Evolutionary conservation across 257 asterid genomes (phyloP).

Genomic region (Haberlea rhodopensis): DNA sequence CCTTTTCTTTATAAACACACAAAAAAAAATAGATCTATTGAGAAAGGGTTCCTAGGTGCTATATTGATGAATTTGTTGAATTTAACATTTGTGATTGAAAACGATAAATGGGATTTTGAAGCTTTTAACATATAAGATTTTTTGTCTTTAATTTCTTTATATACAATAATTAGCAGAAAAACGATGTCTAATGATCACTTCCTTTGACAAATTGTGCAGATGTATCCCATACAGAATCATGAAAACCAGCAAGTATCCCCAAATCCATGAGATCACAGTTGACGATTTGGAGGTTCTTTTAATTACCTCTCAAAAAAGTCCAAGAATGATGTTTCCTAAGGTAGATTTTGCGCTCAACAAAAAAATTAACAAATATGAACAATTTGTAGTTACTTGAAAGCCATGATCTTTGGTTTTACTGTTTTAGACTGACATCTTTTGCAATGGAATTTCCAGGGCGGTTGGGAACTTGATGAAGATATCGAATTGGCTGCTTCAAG

Average conservation of each 20-base stretch:
- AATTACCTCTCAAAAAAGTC: slow-evolving; percentile 84
- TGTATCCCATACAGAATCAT: slow-evolving; percentile 77
- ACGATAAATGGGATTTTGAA: background rate
- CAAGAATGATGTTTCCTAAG: slow-evolving; percentile 96
- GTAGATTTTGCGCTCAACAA: slow-evolving; percentile 37
- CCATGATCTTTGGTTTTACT: slow-evolving; percentile 10
- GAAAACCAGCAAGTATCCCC: slow-evolving; percentile 33
- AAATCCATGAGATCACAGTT: slow-evolving; percentile 31
- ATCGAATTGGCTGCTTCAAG: slow-evolving; percentile 78
- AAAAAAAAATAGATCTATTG: background rate
- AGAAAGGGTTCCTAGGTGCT: background rate
- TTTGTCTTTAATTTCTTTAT: background rate
- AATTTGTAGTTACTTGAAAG: background rate
- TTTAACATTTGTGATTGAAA: background rate
- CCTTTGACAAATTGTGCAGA: slow-evolving; percentile 44
- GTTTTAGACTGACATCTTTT: slow-evolving; percentile 34
- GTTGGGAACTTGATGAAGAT: slow-evolving; percentile 92
- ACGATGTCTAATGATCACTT: slow-evolving; percentile 20
- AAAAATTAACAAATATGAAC: no score
- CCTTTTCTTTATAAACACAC: no score
- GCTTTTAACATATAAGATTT: background rate
- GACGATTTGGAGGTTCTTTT: slow-evolving; percentile 78
- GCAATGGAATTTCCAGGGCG: slow-evolving; percentile 50
- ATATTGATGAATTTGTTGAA: no score
- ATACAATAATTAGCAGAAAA: background rate